phyloP scores from a whole-genome alignment of 2,329 filamentous ascomycete species.

The Exophiala lecanii-corni region DNA sequence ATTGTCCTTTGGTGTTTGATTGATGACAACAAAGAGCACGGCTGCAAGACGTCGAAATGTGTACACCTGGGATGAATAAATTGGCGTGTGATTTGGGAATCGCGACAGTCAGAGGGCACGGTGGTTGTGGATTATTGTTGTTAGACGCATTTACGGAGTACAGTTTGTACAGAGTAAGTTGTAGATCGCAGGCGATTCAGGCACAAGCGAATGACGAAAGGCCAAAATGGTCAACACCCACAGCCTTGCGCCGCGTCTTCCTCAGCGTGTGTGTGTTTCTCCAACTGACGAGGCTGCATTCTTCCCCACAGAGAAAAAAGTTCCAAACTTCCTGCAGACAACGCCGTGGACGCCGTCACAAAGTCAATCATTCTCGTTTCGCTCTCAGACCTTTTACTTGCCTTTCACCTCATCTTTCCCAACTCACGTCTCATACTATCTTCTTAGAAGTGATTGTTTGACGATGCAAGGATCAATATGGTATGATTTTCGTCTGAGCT shows the following conservation, averaged over 20 bases:
- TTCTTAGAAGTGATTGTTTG: not conserved
- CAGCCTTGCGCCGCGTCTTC: not conserved
- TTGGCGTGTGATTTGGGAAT: too few relatives aligned
- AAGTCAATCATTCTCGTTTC: not conserved
- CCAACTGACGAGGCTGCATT: not conserved
- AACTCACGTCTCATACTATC: not conserved
- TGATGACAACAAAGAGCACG: too few relatives aligned
- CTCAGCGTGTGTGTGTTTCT: too few relatives aligned
- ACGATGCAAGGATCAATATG: conserved; percentile 14
- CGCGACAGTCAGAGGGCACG: too few relatives aligned
- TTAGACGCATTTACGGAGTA: too few relatives aligned
- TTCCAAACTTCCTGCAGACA: not conserved
- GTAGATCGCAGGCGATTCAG: too few relatives aligned
- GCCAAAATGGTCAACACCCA: not conserved
- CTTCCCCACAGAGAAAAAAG: not conserved
- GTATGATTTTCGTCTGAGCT: conserved; percentile 5
- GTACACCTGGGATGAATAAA: too few relatives aligned
- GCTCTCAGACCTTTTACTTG: not conserved
- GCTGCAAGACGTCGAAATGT: too few relatives aligned
- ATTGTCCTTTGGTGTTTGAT: conserved; percentile 17
- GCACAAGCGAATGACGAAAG: not conserved
- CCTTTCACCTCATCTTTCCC: not conserved
- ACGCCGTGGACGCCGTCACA: too few relatives aligned
- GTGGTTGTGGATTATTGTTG: too few relatives aligned
- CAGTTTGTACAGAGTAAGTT: too few relatives aligned